Evolutionary conservation across 768 basidiomycete species (phyloP), one percentile per base, ranked within the genome.

Genomic region (Suillus fuscotomentosus): DNA sequence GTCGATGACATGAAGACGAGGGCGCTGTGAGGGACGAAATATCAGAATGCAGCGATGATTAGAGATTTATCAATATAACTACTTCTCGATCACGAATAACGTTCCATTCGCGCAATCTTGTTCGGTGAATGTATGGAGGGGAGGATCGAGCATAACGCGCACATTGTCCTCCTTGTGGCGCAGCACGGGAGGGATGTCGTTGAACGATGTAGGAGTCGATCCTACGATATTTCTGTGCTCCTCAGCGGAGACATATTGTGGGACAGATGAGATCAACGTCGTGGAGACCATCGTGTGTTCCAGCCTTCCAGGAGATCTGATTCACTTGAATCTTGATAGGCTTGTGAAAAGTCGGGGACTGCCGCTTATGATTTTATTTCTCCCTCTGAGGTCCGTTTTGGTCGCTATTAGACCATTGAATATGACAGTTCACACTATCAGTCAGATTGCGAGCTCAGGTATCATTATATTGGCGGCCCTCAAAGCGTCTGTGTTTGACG

Each of bases 61-160:
- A 22, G 63, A 60, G 45, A 67, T 42, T 60, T 36, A 7, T 5
- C 9, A 24, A 68, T 65, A 31, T 24, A 66, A 78, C 53, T 65
- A 94, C 96, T 89, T 95, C 71, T 97, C 95, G 48, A 96, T 85
- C 38, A 98, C 82, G 72, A 91, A 96, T 17, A 98, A 78, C 1
- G 86, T 86, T 38, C 96, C 97, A 51, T 79, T 77, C 3, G 80
- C 76, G 36, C 75, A 69, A 67, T 88, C 86, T 41, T 83, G 76
- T 4, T 78, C 70, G 14, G 83, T 73, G 72, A 93, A 89, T 4
- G 80, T 86, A 7, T 84, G 82, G 63, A 90, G 73, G 1, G 86
- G 80, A 17, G 95, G 94, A 63, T 92, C 88, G 48, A 97, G 79
- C 0, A 79, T 71, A 60, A 94, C 79, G 3, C 86, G 81, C 60